These are phyloP conservation scores for Calycina herbarum DNA, from an alignment of 2,329 filamentous ascomycete species.

Conservation along the genomic window DNA sequence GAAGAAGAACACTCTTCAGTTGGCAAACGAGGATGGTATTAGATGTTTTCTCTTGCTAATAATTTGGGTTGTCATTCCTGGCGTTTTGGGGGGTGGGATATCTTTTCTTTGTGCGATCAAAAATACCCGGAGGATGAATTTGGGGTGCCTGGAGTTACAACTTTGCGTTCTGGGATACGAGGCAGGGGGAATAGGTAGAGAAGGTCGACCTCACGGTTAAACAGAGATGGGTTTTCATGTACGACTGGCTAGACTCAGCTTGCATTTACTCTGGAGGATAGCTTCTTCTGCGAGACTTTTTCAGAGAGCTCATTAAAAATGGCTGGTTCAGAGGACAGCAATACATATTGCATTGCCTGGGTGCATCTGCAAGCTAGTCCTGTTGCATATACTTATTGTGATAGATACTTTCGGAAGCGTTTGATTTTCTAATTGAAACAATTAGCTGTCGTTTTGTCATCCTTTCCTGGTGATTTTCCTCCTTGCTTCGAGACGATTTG, in stretches of 20 bases:
- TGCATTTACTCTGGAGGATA: not conserved
- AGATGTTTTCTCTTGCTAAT: not conserved
- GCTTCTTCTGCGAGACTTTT: not conserved
- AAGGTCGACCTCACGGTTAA: not conserved
- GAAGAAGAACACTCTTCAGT: slow-evolving; percentile 43
- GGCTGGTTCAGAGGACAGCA: not conserved
- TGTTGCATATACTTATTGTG: not conserved
- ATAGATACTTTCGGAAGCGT: not conserved
- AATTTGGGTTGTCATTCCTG: not conserved
- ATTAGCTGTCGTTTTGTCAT: not conserved
- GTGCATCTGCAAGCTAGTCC: not conserved
- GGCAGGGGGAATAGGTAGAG: not conserved
- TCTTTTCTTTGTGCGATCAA: not conserved
- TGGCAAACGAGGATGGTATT: slow-evolving; percentile 36
- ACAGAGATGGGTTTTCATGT: not conserved
- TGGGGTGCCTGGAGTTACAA: not conserved
- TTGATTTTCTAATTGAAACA: not conserved
- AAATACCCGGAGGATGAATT: not conserved
- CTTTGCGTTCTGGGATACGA: not conserved
- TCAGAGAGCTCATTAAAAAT: not conserved
- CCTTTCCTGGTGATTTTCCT: too few species aligned
- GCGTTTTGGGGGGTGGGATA: slow-evolving; percentile 3
- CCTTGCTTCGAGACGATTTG: too few species aligned
- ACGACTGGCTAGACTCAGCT: not conserved
- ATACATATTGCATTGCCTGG: not conserved